phyloP scores from a whole-genome alignment of 768 basidiomycete genomes.

The Pulveroboletus frians region DNA sequence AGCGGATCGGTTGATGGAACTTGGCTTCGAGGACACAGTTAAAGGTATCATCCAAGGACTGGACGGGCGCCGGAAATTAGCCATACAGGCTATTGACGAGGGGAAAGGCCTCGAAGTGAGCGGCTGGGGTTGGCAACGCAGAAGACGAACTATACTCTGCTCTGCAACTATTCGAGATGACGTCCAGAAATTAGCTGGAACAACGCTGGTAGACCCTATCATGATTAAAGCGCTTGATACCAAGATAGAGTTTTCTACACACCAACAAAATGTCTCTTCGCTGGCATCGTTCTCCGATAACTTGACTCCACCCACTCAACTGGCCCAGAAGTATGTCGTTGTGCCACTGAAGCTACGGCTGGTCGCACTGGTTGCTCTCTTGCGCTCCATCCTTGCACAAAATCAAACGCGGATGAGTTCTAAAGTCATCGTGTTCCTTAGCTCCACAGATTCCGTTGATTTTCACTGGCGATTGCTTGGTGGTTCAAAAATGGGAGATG shows the following conservation, averaged over 20 bases:
- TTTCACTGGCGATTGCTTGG: slow-evolving; percentile 89
- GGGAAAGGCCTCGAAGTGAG: slow-evolving; percentile 68
- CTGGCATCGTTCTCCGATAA: slow-evolving; percentile 39
- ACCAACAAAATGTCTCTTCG: slow-evolving; percentile 12
- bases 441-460: slow-evolving; percentile 97
- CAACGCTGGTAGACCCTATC: slow-evolving; percentile 69
- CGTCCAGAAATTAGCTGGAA: slow-evolving; percentile 89
- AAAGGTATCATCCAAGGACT: slow-evolving; percentile 82
- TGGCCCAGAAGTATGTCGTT: slow-evolving; percentile 85
- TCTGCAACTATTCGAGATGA: slow-evolving; percentile 96
- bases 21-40: slow-evolving; percentile 96
- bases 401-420: slow-evolving; percentile 46
- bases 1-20: slow-evolving; percentile 95
- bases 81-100: slow-evolving; percentile 57
- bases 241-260: slow-evolving; percentile 27
- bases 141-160: slow-evolving; percentile 84
- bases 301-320: slow-evolving; percentile 92
- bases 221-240: slow-evolving; percentile 72
- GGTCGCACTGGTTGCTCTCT: slow-evolving; percentile 80
- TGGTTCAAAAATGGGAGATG: slow-evolving; percentile 58
- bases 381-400: slow-evolving; percentile 74
- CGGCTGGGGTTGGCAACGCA: slow-evolving; percentile 79
- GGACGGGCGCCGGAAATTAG: slow-evolving; percentile 76
- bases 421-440: slow-evolving; percentile 92
- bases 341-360: slow-evolving; percentile 93